These are phyloP conservation scores for Carex kokanica DNA, from an alignment of 176 grass and related monocot genomes.

Conservation along the genomic window DNA sequence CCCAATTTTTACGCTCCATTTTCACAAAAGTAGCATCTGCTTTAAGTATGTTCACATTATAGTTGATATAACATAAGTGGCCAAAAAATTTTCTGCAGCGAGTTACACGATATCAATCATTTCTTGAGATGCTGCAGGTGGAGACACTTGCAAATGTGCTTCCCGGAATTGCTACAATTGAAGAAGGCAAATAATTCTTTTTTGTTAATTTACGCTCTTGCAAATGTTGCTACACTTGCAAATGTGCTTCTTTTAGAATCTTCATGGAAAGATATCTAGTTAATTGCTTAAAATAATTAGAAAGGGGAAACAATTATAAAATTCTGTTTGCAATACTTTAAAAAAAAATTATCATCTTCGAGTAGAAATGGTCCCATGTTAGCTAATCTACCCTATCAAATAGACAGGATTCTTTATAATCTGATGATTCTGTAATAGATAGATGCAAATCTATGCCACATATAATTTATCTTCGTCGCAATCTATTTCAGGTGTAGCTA, in stretches of 20 bases:
- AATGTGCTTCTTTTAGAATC: background rate
- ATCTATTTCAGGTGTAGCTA: conserved; percentile 51
- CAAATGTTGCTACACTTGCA: background rate
- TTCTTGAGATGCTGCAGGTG: conserved; percentile 68
- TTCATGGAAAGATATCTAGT: background rate
- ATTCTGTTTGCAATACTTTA: too few relatives aligned
- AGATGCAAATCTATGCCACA: background rate
- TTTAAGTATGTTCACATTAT: conserved; percentile 12
- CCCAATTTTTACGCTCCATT: background rate
- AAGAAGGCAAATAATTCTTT: conserved; percentile 52
- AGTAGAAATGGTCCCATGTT: background rate
- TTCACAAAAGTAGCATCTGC: background rate
- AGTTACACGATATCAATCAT: conserved; percentile 52
- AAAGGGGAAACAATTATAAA: too few relatives aligned
- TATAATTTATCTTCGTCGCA: background rate
- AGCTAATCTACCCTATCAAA: background rate
- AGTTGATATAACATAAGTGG: conserved; percentile 8
- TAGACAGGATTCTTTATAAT: background rate
- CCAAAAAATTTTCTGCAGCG: conserved; percentile 42
- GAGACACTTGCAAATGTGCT: conserved; percentile 81
- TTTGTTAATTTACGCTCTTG: background rate
- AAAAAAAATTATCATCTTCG: too few relatives aligned
- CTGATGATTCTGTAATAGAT: background rate
- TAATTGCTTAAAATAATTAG: too few relatives aligned
- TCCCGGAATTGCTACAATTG: conserved; percentile 59